A percentile compares a stretch with the other conserved stretches of the same genome.
Evolutionary conservation across 192 early-diverging fungal genomes (phyloP).

Genomic region (Ambispora gerdemannii): DNA sequence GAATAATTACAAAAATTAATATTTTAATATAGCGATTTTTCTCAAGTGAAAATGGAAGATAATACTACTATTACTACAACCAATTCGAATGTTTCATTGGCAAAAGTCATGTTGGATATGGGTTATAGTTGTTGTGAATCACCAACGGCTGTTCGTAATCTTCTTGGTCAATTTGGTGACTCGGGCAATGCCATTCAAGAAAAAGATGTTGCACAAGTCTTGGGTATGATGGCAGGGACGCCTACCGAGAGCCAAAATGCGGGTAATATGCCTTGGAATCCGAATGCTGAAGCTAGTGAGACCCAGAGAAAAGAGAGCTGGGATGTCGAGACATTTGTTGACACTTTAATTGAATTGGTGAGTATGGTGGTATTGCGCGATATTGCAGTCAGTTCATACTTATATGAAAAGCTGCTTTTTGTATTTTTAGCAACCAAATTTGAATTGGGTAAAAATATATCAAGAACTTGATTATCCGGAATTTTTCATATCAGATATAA

Average conservation of each 20-base stretch:
- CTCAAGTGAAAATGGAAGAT: conserved; percentile 22
- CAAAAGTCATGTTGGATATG: conserved; percentile 49
- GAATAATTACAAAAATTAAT: neutral
- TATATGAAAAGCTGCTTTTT: neutral
- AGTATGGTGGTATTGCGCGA: conserved; percentile 13
- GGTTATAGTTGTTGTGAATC: conserved; percentile 52
- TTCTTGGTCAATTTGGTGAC: conserved; percentile 43
- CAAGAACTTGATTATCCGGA: conserved; percentile 62
- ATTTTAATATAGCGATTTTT: conserved; percentile 12
- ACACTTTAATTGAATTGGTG: conserved; percentile 53
- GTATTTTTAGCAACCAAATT: conserved; percentile 42
- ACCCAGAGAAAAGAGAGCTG: conserved; percentile 44
- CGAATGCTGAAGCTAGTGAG: conserved; percentile 35
- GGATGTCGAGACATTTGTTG: conserved; percentile 63
- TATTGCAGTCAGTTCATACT: neutral
- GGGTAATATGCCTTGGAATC: conserved; percentile 19
- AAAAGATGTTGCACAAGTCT: conserved; percentile 53
- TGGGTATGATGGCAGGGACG: conserved; percentile 64
- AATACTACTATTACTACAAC: conserved; percentile 37
- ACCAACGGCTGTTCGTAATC: conserved; percentile 37
- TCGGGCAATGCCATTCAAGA: conserved; percentile 38
- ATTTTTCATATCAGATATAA: conserved; percentile 51
- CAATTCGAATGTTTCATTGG: conserved; percentile 31
- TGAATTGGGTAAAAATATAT: conserved; percentile 65
- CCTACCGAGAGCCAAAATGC: conserved; percentile 42